Conservation (phyloP, 2,329 filamentous ascomycete species). For the Coleophoma crateriformis region DNA sequence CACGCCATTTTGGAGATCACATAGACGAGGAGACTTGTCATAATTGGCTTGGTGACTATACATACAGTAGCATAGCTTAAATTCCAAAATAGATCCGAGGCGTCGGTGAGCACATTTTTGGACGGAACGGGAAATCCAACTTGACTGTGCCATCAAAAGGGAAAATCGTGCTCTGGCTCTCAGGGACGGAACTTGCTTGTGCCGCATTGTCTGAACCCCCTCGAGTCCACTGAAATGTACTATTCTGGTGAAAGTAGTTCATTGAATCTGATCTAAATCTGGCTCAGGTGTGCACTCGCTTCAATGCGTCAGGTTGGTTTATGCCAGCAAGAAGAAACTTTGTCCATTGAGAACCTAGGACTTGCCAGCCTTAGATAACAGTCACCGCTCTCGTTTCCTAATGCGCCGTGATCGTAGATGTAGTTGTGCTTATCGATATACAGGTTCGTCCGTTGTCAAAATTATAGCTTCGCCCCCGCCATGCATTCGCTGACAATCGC, state of each 20-base stretch:
- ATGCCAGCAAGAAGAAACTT: too few species aligned
- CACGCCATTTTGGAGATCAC: not conserved
- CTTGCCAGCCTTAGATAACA: too few species aligned
- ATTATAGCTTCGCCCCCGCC: too few species aligned
- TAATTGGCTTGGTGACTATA: not conserved
- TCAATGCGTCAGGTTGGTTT: too few species aligned
- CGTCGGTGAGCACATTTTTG: slow-evolving; percentile 1
- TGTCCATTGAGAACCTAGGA: too few species aligned
- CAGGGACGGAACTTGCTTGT: not conserved
- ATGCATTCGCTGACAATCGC: too few species aligned
- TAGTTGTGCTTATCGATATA: too few species aligned
- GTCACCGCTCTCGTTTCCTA: too few species aligned
- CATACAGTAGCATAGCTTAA: not conserved
- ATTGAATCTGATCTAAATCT: not conserved
- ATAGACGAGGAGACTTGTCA: not conserved
- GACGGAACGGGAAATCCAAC: not conserved
- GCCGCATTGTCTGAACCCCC: not conserved
- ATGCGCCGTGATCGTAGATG: too few species aligned
- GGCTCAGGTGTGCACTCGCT: too few species aligned
- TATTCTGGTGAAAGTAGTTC: not conserved
- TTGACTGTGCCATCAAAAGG: too few species aligned
- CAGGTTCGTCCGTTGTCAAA: too few species aligned
- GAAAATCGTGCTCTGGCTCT: not conserved
- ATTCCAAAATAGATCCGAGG: slow-evolving; percentile 1
- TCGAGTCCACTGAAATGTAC: not conserved